Evolutionary conservation across 768 basidiomycete species (phyloP).

Genomic region (Mycena polygramma): DNA sequence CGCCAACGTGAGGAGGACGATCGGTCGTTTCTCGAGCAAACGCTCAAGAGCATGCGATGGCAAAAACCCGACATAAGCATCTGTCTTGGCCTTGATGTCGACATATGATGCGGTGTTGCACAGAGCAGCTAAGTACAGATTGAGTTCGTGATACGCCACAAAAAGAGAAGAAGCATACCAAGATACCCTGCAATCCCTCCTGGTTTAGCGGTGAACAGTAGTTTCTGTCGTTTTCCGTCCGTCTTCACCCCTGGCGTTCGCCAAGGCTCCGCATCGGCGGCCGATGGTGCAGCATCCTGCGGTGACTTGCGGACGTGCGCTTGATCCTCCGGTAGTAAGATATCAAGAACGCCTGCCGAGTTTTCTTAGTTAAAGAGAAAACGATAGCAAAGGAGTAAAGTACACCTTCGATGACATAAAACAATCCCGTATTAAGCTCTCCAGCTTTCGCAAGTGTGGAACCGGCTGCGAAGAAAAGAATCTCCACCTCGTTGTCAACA

Average conservation of each 20-base stretch:
- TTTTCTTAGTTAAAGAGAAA: slow-evolving; percentile 54
- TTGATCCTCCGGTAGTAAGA: slow-evolving; percentile 74
- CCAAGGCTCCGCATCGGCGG: slow-evolving; percentile 54
- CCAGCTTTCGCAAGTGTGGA: slow-evolving; percentile 89
- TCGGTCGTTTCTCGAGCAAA: slow-evolving; percentile 93
- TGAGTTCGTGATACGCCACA: slow-evolving; percentile 7
- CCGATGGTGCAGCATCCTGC: slow-evolving; percentile 29
- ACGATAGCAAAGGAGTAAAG: slow-evolving; percentile 83
- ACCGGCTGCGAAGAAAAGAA: slow-evolving; percentile 91
- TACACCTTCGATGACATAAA: slow-evolving; percentile 24
- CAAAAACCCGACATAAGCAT: slow-evolving; percentile 97
- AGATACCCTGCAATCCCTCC: slow-evolving; percentile 99
- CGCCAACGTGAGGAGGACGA: slow-evolving; percentile 94
- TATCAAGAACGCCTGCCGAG: slow-evolving; percentile 94
- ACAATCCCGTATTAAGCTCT: slow-evolving; percentile 84
- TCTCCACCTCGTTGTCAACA: slow-evolving; percentile 96
- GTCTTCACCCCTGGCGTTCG: slow-evolving; percentile 49
- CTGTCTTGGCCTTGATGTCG: slow-evolving; percentile 96
- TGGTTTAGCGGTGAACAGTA: slow-evolving; percentile 94
- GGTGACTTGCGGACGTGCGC: slow-evolving; percentile 38
- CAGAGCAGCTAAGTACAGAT: slow-evolving; percentile 73
- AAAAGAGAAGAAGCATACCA: slow-evolving; percentile 57
- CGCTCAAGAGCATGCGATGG: slow-evolving; percentile 90
- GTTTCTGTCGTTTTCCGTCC: slow-evolving; percentile 64
- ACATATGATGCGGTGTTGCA: slow-evolving; percentile 96